A percentile compares a stretch with the other conserved stretches of the same genome.
Evolutionary conservation across 108 stramenopile species (phyloP).

Genomic region (Nitzschia putrida): DNA sequence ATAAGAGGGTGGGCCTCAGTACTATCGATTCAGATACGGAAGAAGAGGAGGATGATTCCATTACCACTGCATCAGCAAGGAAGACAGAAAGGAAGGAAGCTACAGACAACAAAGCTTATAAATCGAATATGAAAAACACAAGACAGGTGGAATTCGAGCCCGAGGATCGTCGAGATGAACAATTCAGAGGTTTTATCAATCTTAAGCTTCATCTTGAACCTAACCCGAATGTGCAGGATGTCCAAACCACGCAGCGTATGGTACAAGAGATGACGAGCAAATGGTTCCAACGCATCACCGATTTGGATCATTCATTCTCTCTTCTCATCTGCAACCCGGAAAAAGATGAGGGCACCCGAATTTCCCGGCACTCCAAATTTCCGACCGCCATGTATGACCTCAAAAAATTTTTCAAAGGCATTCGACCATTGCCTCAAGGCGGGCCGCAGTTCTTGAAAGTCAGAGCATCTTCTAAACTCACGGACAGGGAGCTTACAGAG

Average conservation of each 20-base stretch:
- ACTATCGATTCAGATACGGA: neutral
- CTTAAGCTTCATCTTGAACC: neutral
- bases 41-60: neutral
- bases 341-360: neutral
- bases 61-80: neutral
- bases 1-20: neutral
- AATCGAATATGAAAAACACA: neutral
- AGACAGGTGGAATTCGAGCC: neutral
- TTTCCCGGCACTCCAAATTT: neutral
- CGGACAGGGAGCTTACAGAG: neutral
- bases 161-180: neutral
- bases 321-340: neutral
- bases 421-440: neutral
- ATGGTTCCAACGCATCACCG: neutral
- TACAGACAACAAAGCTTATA: neutral
- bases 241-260: neutral
- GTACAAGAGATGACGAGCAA: neutral
- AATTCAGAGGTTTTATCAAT: neutral
- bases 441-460: neutral
- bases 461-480: neutral
- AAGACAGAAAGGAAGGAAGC: neutral
- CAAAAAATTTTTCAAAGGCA: neutral
- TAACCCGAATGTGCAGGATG: neutral
- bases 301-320: neutral
- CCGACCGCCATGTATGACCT: neutral